These are phyloP conservation scores for Aspergillus bridgeri DNA, from an alignment of 495 filamentous ascomycete genomes.

Conservation along the genomic window DNA sequence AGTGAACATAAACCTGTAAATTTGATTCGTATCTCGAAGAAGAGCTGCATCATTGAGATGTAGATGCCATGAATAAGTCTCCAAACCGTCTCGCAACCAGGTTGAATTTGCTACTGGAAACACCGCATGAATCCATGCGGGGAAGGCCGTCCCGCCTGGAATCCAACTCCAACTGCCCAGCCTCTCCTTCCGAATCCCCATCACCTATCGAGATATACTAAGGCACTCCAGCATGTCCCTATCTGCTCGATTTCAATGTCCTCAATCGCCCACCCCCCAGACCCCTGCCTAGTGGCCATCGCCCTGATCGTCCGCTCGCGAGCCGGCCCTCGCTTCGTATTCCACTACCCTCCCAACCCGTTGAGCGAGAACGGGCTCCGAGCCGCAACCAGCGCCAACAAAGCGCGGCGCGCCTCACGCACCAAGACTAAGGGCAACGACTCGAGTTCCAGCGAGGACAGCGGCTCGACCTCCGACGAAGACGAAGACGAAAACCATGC, in stretches of 20 bases:
- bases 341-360: constrained; percentile 79
- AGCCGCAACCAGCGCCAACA: constrained; percentile 19
- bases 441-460: constrained; percentile 46
- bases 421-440: constrained; percentile 37
- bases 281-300: constrained; percentile 69
- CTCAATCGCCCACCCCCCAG: constrained; percentile 48
- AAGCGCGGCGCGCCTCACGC: constrained; percentile 34
- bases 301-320: constrained; percentile 78
- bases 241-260: constrained; percentile 34
- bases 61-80: too few species aligned
- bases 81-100: too few species aligned
- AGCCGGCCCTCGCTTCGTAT: constrained; percentile 80
- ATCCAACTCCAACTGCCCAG: constrained; percentile 1
- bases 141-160: background rate
- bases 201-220: background rate
- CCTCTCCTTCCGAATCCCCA: background rate
- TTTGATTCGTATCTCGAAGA: too few species aligned
- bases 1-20: background rate
- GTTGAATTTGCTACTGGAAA: too few species aligned
- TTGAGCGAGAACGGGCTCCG: constrained; percentile 43
- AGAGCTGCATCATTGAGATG: too few species aligned
- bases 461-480: constrained; percentile 45
- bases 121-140: background rate
- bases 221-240: background rate
- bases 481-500: constrained; percentile 44